Evolutionary conservation across 371 early-diverging fungal genomes (phyloP).

Genomic region (Mucor mucedo): DNA sequence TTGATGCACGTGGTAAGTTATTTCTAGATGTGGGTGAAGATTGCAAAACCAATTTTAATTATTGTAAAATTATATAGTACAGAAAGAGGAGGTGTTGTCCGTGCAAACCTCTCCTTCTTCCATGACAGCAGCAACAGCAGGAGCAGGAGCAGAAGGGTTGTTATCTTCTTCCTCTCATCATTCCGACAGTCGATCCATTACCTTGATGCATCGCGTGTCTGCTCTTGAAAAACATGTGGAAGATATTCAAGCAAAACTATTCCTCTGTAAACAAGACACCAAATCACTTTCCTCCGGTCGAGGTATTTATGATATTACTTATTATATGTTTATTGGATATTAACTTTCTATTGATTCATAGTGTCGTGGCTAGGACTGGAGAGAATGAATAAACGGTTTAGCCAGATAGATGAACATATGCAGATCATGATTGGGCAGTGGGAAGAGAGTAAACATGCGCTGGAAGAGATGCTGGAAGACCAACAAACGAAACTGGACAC

Average conservation of each 20-base stretch:
- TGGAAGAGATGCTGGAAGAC: conserved; percentile 18
- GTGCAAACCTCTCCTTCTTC: too few species aligned
- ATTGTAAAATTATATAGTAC: too few species aligned
- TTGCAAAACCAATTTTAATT: too few species aligned
- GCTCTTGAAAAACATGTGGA: conserved; percentile 43
- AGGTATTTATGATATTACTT: conserved; percentile 22
- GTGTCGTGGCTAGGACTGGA: conserved; percentile 18
- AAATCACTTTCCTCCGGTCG: conserved; percentile 26
- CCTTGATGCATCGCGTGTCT: conserved; percentile 33
- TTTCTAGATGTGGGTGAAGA: too few species aligned
- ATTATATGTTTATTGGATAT: background rate
- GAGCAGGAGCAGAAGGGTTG: too few species aligned
- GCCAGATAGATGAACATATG: conserved; percentile 38
- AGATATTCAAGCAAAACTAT: conserved; percentile 39
- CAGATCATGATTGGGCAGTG: conserved; percentile 34
- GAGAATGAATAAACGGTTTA: conserved; percentile 34
- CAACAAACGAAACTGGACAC: conserved; percentile 11
- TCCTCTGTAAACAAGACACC: conserved; percentile 46
- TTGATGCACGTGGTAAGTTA: background rate
- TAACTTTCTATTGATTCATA: background rate
- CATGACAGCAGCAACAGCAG: too few species aligned
- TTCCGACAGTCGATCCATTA: conserved; percentile 26
- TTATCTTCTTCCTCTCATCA: too few species aligned
- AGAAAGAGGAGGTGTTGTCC: too few species aligned
- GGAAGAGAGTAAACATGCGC: conserved; percentile 36